A percentile compares a stretch with the other conserved stretches of the same genome.
phyloP scores from a whole-genome alignment of 768 basidiomycete genomes.

The Hortiboletus campestris region DNA sequence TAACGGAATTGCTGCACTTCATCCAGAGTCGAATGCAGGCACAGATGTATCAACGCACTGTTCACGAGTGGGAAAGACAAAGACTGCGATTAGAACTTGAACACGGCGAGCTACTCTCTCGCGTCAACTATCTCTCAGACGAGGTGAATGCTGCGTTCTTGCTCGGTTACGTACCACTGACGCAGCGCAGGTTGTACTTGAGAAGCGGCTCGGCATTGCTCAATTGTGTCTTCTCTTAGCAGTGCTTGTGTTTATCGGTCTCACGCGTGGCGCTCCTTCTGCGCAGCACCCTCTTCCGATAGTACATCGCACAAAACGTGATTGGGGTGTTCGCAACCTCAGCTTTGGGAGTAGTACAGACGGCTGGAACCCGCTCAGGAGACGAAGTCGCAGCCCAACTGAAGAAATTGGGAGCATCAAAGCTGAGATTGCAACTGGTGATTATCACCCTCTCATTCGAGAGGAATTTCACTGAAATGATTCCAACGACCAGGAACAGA shows the following conservation, averaged over 20 bases:
- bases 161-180: background rate
- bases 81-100: slow-evolving; percentile 66
- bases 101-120: slow-evolving; percentile 61
- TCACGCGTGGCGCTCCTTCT: slow-evolving; percentile 62
- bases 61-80: slow-evolving; percentile 70
- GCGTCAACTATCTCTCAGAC: slow-evolving; percentile 72
- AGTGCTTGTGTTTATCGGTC: slow-evolving; percentile 81
- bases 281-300: slow-evolving; percentile 32
- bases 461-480: background rate
- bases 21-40: slow-evolving; percentile 68
- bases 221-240: slow-evolving; percentile 83
- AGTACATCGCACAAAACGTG: slow-evolving; percentile 36
- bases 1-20: background rate
- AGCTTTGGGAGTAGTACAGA: slow-evolving; percentile 56
- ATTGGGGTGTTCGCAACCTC: slow-evolving; percentile 57
- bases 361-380: slow-evolving; percentile 20
- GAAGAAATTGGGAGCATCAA: slow-evolving; percentile 11
- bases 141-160: slow-evolving; percentile 52
- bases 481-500: background rate
- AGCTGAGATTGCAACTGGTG: slow-evolving; percentile 15
- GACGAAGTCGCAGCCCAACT: slow-evolving; percentile 34
- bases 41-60: slow-evolving; percentile 58
- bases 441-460: background rate
- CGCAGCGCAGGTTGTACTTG: slow-evolving; percentile 64
- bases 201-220: slow-evolving; percentile 86